Conservation (phyloP, 352 stramenopile genomes). For the Phytophthora agathidicida region DNA sequence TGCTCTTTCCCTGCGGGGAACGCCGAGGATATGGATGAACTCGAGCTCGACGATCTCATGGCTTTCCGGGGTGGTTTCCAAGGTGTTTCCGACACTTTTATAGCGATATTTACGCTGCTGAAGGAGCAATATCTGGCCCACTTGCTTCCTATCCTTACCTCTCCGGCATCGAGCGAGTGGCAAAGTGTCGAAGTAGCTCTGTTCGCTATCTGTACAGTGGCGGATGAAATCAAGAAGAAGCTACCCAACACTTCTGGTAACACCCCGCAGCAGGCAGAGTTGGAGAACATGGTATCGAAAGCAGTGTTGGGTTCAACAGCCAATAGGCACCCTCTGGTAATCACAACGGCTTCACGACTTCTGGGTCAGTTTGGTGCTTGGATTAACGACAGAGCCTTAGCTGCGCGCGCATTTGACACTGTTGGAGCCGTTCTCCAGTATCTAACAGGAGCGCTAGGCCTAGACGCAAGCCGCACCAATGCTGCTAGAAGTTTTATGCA, state of each 20-base stretch:
- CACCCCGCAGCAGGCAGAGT: conserved; percentile 23
- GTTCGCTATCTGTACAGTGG: conserved; percentile 59
- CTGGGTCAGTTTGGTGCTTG: conserved; percentile 64
- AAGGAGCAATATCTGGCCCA: conserved; percentile 56
- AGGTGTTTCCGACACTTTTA: conserved; percentile 57
- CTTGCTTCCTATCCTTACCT: conserved; percentile 38
- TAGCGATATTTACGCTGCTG: conserved; percentile 60
- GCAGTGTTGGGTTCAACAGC: conserved; percentile 36
- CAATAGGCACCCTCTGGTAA: conserved; percentile 47
- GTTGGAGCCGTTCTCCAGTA: conserved; percentile 58
- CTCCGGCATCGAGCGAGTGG: conserved; percentile 40
- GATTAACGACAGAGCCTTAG: conserved; percentile 53
- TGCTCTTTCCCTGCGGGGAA: conserved; percentile 52
- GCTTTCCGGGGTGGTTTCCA: conserved; percentile 67
- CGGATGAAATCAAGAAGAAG: conserved; percentile 67
- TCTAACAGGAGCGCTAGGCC: conserved; percentile 50
- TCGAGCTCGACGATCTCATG: conserved; percentile 66
- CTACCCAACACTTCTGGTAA: conserved; percentile 26
- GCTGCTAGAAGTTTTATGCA: conserved; percentile 81
- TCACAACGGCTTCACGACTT: conserved; percentile 51
- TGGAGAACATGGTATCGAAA: conserved; percentile 55
- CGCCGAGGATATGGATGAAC: conserved; percentile 54
- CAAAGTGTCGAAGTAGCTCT: conserved; percentile 59
- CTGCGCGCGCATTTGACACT: conserved; percentile 40
- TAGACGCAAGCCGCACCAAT: conserved; percentile 43